A percentile compares a stretch with the other conserved stretches of the same genome.
phyloP scores from a whole-genome alignment of 2,329 filamentous ascomycete species.

The Calonectria henricotiae region DNA sequence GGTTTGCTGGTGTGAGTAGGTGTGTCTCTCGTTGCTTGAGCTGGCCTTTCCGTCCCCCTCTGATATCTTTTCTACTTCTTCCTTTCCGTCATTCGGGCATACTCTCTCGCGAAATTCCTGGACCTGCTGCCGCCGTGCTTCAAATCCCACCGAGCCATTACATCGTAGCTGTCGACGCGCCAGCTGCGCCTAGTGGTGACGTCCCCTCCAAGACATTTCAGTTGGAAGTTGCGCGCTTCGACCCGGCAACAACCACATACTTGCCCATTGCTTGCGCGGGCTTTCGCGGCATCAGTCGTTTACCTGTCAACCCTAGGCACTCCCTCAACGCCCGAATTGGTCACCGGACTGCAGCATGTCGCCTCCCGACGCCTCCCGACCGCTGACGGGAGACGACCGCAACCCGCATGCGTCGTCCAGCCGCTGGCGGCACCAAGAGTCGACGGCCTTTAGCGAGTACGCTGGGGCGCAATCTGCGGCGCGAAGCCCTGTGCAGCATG shows the following conservation, averaged over 20 bases:
- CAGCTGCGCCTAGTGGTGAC: slow-evolving; percentile 35
- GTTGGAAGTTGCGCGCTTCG: slow-evolving; percentile 31
- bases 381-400: slow-evolving; percentile 54
- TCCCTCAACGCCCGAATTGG: slow-evolving; percentile 25
- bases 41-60: slow-evolving; percentile 3
- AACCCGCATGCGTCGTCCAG: slow-evolving; percentile 73
- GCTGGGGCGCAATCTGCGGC: slow-evolving; percentile 57
- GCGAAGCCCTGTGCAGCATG: slow-evolving; percentile 56
- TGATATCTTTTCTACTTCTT: slow-evolving; percentile 16
- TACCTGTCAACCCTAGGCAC: not conserved
- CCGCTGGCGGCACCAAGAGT: slow-evolving; percentile 78
- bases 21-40: slow-evolving; percentile 26
- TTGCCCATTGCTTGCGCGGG: slow-evolving; percentile 18
- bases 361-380: slow-evolving; percentile 43
- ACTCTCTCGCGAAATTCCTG: slow-evolving; percentile 1
- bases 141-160: slow-evolving; percentile 4
- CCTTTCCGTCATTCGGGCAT: slow-evolving; percentile 2
- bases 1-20: slow-evolving; percentile 22
- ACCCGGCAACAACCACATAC: slow-evolving; percentile 35
- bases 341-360: slow-evolving; percentile 45
- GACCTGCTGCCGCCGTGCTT: not conserved
- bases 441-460: slow-evolving; percentile 68
- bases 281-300: slow-evolving; percentile 10
- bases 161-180: slow-evolving; percentile 18
- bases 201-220: slow-evolving; percentile 29